Evolutionary conservation across 2,329 filamentous ascomycete genomes (phyloP), one percentile per base, ranked within the genome.

Genomic region (Alternaria triticimaculans): DNA sequence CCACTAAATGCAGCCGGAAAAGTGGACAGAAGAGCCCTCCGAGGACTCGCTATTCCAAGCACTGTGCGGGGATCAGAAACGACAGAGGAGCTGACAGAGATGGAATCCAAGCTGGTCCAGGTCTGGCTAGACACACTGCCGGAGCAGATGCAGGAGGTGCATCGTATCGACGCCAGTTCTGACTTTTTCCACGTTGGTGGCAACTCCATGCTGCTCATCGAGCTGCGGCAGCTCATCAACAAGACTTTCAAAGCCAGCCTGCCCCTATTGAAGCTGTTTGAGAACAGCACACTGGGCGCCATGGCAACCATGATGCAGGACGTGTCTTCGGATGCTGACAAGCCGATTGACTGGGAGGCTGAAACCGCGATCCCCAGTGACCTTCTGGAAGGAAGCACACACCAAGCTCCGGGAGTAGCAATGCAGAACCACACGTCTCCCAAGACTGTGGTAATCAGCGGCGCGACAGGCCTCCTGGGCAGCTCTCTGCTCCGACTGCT

Each of bases 151-250:
- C 37, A 41, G 37, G 37, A 41, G 37, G n/a, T 41, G n/a, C 37
- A 41, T 41, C 37, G 37, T 41, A 15, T 66, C 8, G 62, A 58
- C 3, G 43, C 61, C 0, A 37, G 66, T 4, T 72, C 81, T 5
- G 77, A 82, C 67, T 84, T 85, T 69, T 84, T 84, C 70, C 60
- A 62, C 0, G 64, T 79, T 2, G 83, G 83, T 3, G 83, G 82
- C 6, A 83, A 77, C 58, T 85, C 83, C 0, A 58, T 84, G 4
- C 71, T 82, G 0, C 64, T 84, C 1, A 69, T 84, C 11, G 64
- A 74, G 4, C 77, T 87, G 0, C 79, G 82, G 56, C 55, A 66
- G 0, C 58, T 59, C 0, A 80, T 87, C 28, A 65, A 67, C 1
- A 55, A 75, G 1, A 33, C 33, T 0, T 81, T 85, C 55, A 58